Base-by-base conservation (phyloP, 2,329 filamentous ascomycete genomes). In the Epichloe brachyelytri region DNA sequence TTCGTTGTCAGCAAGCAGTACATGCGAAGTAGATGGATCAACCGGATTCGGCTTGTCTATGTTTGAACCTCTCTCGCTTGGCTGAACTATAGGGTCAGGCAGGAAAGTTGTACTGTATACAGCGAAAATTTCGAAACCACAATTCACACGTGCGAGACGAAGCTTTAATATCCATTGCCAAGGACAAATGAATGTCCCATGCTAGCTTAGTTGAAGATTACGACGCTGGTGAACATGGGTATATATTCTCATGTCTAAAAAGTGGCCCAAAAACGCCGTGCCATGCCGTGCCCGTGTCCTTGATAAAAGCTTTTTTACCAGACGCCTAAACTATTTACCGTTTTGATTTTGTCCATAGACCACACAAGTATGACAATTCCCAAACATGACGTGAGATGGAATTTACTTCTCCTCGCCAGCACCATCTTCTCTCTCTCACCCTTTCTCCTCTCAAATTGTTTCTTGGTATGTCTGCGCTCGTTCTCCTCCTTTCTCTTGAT, bases 401-500 rank as follows among this genome's bases (percentile, higher is more conserved):
- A 15, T 39, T 57, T 67, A 82, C 62, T 80, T 75, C 60, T 81
- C 75, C 68, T 71, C 20, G 83, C 82, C 64, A 97, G 64, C 52
- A 98, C 77, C 78, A 94, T 91, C 79, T 96, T 96, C 70, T 97
- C 89, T 64, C 93, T 81, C 71, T 95, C 89, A 56, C 80, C 82
- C 66, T 79, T 78, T 60, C 87, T 75, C 67, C 80, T 79, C 66
- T 83, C 75, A 59, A 85, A 80, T 60, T 88, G 84, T 74, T 93
- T 91, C 74, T 85, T 88, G 53, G 82, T 85, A 68, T 98, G 91
- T 67, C 87, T 88, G 58, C 93, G 79, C 69, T 95, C 87, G 65
- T 98, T 98, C 74, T 98, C 93, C 62, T 95, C 87, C 59, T 83
- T 83, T 60, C 88, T 77, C 80, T 95, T 95, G 66, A 96, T 86